A percentile compares a stretch with the other conserved stretches of the same genome.
Conservation (phyloP, 2,329 filamentous ascomycete genomes). For the Ophiostoma angusticollis region DNA sequence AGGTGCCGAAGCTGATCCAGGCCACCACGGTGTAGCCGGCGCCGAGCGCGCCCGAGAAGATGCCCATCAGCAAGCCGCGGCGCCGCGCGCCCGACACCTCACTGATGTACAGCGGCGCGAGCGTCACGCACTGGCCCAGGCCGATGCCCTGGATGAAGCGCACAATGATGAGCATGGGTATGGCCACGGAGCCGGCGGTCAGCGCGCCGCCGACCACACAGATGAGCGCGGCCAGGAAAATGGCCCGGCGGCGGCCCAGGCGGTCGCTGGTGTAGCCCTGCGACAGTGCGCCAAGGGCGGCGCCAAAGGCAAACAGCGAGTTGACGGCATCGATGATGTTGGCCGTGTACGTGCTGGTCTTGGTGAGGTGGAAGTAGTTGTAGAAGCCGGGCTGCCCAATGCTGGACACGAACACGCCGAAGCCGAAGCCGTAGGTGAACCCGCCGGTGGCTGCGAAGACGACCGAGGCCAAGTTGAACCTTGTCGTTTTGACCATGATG, state of each 20-base stretch:
- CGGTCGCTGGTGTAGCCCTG: constrained; percentile 10
- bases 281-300: constrained; percentile 8
- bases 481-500: constrained; percentile 5
- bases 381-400: constrained; percentile 7
- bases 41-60: constrained; percentile 9
- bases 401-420: constrained; percentile 2
- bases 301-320: constrained; percentile 9
- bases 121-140: constrained; percentile 8
- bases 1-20: constrained; percentile 9
- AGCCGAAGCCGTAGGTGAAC: constrained; percentile 7
- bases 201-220: constrained; percentile 8
- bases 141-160: constrained; percentile 11
- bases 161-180: constrained; percentile 7
- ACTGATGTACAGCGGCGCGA: constrained; percentile 11
- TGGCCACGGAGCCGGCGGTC: constrained; percentile 9
- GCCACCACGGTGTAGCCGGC: constrained; percentile 9
- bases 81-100: constrained; percentile 7
- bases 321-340: constrained; percentile 9
- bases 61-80: constrained; percentile 8
- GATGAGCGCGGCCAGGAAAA: constrained; percentile 7
- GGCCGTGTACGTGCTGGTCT: constrained; percentile 3
- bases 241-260: constrained; percentile 8
- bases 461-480: constrained; percentile 1
- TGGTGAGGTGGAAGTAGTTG: constrained; percentile 6
- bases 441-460: constrained; percentile 4